A percentile compares a stretch with the other conserved stretches of the same genome.
Evolutionary conservation across 495 filamentous ascomycete species (phyloP).

Genomic region (Podospora pseudocomata): DNA sequence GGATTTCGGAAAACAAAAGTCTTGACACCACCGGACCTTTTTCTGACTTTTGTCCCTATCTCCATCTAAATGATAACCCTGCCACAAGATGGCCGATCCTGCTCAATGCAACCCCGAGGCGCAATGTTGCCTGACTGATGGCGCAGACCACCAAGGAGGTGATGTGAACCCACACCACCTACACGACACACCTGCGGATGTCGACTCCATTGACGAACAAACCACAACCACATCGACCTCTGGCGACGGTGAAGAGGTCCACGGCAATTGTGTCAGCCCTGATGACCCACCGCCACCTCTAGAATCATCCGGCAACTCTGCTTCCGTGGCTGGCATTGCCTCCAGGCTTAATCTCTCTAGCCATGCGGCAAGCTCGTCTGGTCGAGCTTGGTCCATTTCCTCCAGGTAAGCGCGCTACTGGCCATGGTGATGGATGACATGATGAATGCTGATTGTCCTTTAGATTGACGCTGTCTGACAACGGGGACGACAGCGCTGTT

Average conservation of each 20-base stretch:
- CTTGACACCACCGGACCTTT: background rate
- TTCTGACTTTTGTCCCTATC: background rate
- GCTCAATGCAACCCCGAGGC: background rate
- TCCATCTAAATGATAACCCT: background rate
- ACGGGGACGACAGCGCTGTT: background rate
- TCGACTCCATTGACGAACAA: background rate
- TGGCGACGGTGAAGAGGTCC: background rate
- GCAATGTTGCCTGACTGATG: background rate
- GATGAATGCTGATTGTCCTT: background rate
- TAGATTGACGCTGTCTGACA: background rate
- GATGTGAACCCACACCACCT: background rate
- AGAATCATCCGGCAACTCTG: background rate
- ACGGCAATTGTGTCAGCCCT: background rate
- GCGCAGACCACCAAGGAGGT: background rate
- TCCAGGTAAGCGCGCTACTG: background rate
- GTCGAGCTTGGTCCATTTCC: background rate
- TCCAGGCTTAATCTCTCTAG: background rate
- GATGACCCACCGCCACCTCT: background rate
- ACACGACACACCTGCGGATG: background rate
- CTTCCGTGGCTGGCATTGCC: background rate
- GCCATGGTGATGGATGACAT: background rate
- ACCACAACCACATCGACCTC: background rate
- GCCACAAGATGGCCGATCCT: background rate
- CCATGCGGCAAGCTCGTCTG: background rate
- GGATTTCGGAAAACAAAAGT: background rate